Conservation (phyloP, 495 filamentous ascomycete species). For the Ascobolus immersus region DNA sequence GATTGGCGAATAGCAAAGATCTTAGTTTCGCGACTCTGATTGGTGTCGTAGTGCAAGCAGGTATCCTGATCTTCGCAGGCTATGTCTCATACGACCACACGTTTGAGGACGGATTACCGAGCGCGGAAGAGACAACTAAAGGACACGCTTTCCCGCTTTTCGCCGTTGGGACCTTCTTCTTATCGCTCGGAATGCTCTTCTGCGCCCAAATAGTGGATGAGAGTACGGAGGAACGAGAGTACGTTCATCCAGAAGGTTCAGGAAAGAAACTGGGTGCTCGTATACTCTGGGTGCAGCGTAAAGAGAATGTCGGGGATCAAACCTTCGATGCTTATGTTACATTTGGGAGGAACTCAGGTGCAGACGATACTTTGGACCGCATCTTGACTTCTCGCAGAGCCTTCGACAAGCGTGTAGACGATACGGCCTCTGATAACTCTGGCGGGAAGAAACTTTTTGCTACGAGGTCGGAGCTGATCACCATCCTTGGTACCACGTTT, state of each 20-base stretch:
- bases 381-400: slow-evolving; percentile 5
- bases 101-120: too few relatives aligned
- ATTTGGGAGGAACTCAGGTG: too few relatives aligned
- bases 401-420: not conserved
- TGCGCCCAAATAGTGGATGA: slow-evolving; percentile 5
- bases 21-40: slow-evolving; percentile 1
- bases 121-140: too few relatives aligned
- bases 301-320: slow-evolving; percentile 7
- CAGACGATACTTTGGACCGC: not conserved
- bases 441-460: not conserved
- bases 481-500: not conserved
- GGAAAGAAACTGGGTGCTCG: not conserved
- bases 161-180: slow-evolving; percentile 2
- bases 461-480: not conserved
- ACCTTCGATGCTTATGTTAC: slow-evolving; percentile 6
- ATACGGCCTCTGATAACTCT: not conserved
- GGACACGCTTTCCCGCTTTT: not conserved
- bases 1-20: not conserved
- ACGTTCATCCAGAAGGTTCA: not conserved
- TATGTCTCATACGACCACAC: not conserved
- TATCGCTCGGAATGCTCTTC: slow-evolving; percentile 3
- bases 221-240: slow-evolving; percentile 1
- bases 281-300: slow-evolving; percentile 8
- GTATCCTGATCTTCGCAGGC: slow-evolving; percentile 2
- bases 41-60: slow-evolving; percentile 1